A percentile compares a stretch with the other conserved stretches of the same genome.
Conservation (phyloP, 1,284 basidiomycete genomes). For the Salmacisia buchloeana region DNA sequence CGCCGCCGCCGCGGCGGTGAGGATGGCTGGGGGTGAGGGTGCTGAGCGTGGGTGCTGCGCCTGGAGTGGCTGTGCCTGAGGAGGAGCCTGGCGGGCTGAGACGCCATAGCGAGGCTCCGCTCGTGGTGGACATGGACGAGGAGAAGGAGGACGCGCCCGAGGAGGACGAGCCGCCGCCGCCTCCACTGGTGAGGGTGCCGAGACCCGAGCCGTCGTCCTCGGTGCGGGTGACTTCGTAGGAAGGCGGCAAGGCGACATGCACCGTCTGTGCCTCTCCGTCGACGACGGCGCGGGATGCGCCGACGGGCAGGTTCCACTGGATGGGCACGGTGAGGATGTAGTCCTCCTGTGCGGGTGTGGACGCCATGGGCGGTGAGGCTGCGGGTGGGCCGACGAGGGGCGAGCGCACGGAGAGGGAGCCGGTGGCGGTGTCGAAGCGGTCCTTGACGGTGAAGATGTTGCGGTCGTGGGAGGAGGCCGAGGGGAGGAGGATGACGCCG, state of each 20-base stretch:
- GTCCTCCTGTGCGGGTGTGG: slow-evolving; percentile 17
- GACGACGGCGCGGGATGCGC: slow-evolving; percentile 32
- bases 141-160: background rate
- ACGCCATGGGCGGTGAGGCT: background rate
- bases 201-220: slow-evolving; percentile 29
- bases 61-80: background rate
- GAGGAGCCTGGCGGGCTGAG: background rate
- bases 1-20: too few species aligned
- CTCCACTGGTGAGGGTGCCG: background rate
- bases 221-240: slow-evolving; percentile 36
- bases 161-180: background rate
- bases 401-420: background rate
- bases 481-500: slow-evolving; percentile 33
- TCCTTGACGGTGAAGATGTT: slow-evolving; percentile 34
- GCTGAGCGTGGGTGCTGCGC: background rate
- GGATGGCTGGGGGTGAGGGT: background rate
- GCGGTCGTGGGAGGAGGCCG: slow-evolving; percentile 25
- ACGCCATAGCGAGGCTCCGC: background rate
- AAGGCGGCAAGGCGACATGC: slow-evolving; percentile 38
- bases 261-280: slow-evolving; percentile 36
- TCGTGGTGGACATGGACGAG: background rate
- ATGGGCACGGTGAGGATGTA: slow-evolving; percentile 34
- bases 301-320: slow-evolving; percentile 34
- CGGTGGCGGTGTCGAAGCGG: slow-evolving; percentile 25
- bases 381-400: background rate